phyloP scores from a whole-genome alignment of 495 filamentous ascomycete species.

The Trichoderma parareesei region DNA sequence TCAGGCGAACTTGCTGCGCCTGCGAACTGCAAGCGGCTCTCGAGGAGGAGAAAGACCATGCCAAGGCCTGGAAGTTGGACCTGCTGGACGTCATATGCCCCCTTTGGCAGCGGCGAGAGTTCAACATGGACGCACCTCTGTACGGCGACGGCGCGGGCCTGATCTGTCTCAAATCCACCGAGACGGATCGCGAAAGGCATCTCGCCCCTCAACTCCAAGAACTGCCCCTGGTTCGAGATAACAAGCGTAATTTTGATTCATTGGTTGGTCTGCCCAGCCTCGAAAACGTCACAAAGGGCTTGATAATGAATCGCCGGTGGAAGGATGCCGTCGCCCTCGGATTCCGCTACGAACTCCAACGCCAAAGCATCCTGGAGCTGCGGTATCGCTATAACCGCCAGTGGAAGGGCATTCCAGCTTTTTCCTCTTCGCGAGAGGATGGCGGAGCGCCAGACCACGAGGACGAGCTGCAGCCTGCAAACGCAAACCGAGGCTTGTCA shows the following conservation, averaged over 20 bases:
- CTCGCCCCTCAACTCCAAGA: neutral
- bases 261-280: neutral
- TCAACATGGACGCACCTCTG: constrained; percentile 6
- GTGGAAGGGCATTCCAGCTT: neutral
- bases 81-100: neutral
- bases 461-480: neutral
- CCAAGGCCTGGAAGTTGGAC: neutral
- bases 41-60: neutral
- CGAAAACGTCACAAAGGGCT: neutral
- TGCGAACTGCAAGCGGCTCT: neutral
- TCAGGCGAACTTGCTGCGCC: neutral
- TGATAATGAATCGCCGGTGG: neutral
- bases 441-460: constrained; percentile 6
- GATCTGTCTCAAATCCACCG: constrained; percentile 6
- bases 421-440: neutral
- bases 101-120: neutral
- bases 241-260: neutral
- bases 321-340: neutral
- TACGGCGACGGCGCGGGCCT: neutral
- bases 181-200: neutral
- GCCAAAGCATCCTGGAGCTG: neutral
- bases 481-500: neutral
- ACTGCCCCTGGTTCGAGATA: neutral
- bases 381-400: neutral
- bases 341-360: neutral